Conservation (phyloP, 2,329 filamentous ascomycete genomes). For the Westerdykella aurantiaca region DNA sequence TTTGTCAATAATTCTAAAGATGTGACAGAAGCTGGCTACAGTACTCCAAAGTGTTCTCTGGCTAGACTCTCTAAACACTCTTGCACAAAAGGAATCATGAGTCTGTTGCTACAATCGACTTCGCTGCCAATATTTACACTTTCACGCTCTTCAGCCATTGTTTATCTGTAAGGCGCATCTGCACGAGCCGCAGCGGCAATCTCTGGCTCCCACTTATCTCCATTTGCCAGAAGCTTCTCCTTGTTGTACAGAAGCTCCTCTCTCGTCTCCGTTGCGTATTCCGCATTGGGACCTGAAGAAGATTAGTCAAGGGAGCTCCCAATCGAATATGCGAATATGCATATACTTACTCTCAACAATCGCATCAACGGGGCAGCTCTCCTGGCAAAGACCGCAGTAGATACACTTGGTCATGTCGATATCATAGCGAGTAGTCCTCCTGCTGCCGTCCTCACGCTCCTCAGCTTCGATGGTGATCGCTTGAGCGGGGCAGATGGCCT, state of each 20-base stretch:
- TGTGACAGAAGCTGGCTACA: no score
- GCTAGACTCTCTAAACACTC: no score
- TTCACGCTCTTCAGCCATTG: conserved; percentile 4
- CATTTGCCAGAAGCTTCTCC: conserved; percentile 80
- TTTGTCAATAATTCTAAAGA: no score
- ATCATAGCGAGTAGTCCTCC: conserved; percentile 94
- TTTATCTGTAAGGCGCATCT: conserved; percentile 67
- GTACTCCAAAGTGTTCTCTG: no score
- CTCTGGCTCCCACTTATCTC: conserved; percentile 83
- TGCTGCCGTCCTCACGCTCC: conserved; percentile 91
- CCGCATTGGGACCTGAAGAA: conserved; percentile 58
- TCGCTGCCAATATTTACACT: conserved; percentile 30
- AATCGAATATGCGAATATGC: background rate
- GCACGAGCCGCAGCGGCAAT: conserved; percentile 86
- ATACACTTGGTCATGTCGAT: conserved; percentile 99
- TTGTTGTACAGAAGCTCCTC: conserved; percentile 98
- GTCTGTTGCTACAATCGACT: background rate
- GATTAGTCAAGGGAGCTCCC: conserved; percentile 11
- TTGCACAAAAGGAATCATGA: conserved; percentile 1
- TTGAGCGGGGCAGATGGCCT: conserved; percentile 95
- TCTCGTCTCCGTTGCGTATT: conserved; percentile 71
- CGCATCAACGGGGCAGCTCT: conserved; percentile 96
- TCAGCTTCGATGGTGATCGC: conserved; percentile 99
- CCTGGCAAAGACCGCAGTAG: conserved; percentile 98
- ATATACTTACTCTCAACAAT: conserved; percentile 63